Percentiles rank a stretch among this genome's conserved stretches.
phyloP scores from a whole-genome alignment of 805 yeast genomes.

The Kregervanrija delftensis region DNA sequence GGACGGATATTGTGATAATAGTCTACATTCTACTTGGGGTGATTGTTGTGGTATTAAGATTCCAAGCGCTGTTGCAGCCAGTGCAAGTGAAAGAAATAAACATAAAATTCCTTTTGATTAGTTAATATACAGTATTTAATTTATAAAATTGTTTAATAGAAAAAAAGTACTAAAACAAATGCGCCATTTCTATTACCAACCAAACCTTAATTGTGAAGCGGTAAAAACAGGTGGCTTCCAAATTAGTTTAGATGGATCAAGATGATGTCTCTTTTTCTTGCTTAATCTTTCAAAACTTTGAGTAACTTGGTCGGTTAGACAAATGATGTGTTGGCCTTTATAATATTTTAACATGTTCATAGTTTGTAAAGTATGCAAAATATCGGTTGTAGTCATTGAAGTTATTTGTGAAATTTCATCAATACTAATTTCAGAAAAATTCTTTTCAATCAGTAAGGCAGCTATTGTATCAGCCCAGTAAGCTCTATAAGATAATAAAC shows the following conservation, averaged over 20 bases:
- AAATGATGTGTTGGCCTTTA: constrained; percentile 91
- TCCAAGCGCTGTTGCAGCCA: constrained; percentile 94
- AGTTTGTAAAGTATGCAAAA: constrained; percentile 87
- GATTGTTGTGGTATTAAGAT: constrained; percentile 97
- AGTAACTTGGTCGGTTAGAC: constrained; percentile 75
- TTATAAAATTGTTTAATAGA: not conserved
- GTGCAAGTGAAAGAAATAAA: constrained; percentile 39
- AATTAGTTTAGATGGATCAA: constrained; percentile 62
- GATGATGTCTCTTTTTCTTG: constrained; percentile 63
- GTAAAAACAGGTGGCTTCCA: constrained; percentile 98
- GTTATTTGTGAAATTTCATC: constrained; percentile 85
- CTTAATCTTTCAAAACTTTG: constrained; percentile 62
- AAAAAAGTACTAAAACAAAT: not conserved
- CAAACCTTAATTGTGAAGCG: constrained; percentile 91
- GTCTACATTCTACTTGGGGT: constrained; percentile 66
- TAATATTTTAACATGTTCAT: constrained; percentile 84
- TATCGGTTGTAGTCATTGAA: constrained; percentile 95
- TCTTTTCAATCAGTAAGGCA: constrained; percentile 59
- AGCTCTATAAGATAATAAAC: constrained; percentile 87
- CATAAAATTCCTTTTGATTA: constrained; percentile 63
- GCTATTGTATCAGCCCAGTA: constrained; percentile 93
- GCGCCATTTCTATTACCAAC: constrained; percentile 52
- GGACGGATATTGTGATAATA: constrained; percentile 22
- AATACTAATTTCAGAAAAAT: constrained; percentile 49
- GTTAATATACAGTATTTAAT: not conserved